Base-by-base conservation (phyloP, 1,284 basidiomycete species). In the Ganoderma resinaceum region DNA sequence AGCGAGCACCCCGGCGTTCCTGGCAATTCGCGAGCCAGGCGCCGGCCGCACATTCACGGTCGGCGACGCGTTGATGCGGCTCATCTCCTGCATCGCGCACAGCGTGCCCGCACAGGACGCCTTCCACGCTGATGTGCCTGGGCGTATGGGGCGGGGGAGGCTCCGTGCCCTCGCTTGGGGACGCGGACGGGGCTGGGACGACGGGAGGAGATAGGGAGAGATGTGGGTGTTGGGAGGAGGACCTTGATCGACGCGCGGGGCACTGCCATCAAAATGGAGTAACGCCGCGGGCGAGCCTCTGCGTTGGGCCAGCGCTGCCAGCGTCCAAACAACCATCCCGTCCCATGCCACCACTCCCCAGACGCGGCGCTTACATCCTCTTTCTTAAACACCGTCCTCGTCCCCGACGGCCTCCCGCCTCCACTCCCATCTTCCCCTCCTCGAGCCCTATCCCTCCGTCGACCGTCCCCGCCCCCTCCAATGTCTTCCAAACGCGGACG, bases 401-500 rank as follows among this genome's bases (percentile, higher is more conserved):
- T 58, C 63, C 37, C 62, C 62, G 40, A 40, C 73, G 77, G 75
- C 77, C 76, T 71, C 72, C 71, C 69, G 70, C 69, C 66, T 66
- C 61, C 63, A 66, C 70, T 63, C 72, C 67, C 69, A 62, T 62
- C 68, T 65, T 62, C 67, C 70, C 70, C 72, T 69, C 70, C 70
- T 66, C 63, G 66, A 72, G 63, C 62, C 40, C 37, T 43, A 5
- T 43, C 64, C 29, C 74, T 65, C 72, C 71, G 62, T 65, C 65
- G 70, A 40, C 72, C 70, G 72, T 62, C 72, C 71, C 68, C 65
- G 68, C 69, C 64, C 42, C 70, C 68, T 68, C 52, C 65, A 63
- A 93, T 93, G 92, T 92, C 92, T 73, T 94, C 92, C 68, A 94
- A 93, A 81, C 90, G 95, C 75, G 95, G 95, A 70, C 90, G 95